Percentiles rank a stretch among this genome's conserved stretches.
These are phyloP conservation scores for Chlamydomonas applanata DNA, from an alignment of 139 green algal species.

Conservation along the genomic window DNA sequence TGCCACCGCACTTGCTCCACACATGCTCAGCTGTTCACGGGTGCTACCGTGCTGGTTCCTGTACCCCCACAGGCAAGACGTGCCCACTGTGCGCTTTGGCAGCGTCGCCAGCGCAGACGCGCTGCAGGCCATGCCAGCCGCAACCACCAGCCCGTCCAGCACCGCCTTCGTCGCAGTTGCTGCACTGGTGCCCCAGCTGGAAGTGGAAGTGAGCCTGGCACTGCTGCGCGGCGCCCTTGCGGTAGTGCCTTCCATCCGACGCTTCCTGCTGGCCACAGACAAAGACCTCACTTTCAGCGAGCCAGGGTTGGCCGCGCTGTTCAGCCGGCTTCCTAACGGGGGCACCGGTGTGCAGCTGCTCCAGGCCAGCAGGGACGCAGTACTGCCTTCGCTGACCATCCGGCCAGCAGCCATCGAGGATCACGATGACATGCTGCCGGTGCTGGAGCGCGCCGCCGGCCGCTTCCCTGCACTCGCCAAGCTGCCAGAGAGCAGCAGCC, in stretches of 20 bases:
- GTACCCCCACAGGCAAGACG: neutral
- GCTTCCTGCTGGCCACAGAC: constrained; percentile 31
- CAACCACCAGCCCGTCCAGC: constrained; percentile 12
- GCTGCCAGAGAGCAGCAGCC: constrained; percentile 47
- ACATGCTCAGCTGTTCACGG: neutral
- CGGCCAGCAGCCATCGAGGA: constrained; percentile 55
- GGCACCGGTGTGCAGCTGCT: constrained; percentile 13
- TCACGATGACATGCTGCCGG: constrained; percentile 64
- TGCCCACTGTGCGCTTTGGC: neutral
- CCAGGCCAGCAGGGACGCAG: neutral
- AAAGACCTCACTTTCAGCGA: constrained; percentile 25
- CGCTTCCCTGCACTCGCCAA: constrained; percentile 43
- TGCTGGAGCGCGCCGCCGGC: constrained; percentile 38
- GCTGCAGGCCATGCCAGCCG: neutral
- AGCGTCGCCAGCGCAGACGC: neutral
- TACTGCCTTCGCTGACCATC: constrained; percentile 42
- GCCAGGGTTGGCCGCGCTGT: constrained; percentile 14
- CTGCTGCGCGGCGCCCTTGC: constrained; percentile 33
- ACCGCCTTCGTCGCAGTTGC: constrained; percentile 16
- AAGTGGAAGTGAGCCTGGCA: constrained; percentile 18
- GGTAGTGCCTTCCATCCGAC: constrained; percentile 10
- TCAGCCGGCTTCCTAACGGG: neutral
- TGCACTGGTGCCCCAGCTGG: neutral
- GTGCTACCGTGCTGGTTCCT: no score
- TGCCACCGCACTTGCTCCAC: neutral